A percentile compares a stretch with the other conserved stretches of the same genome.
These are phyloP conservation scores for Thelephora aurantiotincta DNA, from an alignment of 768 basidiomycete genomes.

Conservation along the genomic window DNA sequence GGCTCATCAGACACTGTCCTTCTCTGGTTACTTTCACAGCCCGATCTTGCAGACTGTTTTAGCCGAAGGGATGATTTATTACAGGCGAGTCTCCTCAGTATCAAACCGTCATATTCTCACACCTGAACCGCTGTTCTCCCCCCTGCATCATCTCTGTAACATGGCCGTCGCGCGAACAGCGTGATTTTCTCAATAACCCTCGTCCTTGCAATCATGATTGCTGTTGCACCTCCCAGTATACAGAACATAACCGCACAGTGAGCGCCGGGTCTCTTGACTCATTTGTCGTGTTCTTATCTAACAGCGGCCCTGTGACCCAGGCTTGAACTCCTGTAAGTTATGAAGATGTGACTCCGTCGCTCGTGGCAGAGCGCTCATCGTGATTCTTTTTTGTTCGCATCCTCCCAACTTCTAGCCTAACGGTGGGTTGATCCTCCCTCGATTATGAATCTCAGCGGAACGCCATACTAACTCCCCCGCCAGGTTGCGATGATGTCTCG, in stretches of 20 bases:
- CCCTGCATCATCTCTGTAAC: conserved; percentile 3
- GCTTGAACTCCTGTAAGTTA: conserved; percentile 26
- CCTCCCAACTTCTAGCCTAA: neutral
- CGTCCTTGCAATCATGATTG: conserved; percentile 24
- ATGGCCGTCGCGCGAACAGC: conserved; percentile 13
- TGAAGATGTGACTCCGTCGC: neutral
- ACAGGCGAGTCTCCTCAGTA: neutral
- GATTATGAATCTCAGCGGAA: too few relatives aligned
- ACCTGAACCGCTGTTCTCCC: neutral
- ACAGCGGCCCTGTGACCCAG: conserved; percentile 7
- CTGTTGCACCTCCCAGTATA: conserved; percentile 14
- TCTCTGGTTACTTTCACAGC: neutral
- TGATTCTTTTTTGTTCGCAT: neutral
- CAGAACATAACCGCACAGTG: conserved; percentile 25
- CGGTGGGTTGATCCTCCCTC: too few relatives aligned
- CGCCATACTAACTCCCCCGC: too few relatives aligned
- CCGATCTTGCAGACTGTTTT: neutral
- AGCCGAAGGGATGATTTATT: neutral
- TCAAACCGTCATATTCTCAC: neutral
- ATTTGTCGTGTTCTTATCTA: neutral
- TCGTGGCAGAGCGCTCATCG: neutral
- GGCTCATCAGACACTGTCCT: too few relatives aligned
- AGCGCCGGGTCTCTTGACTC: conserved; percentile 5
- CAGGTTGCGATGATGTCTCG: conserved; percentile 53
- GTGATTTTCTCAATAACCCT: conserved; percentile 25